A percentile compares a stretch with the other conserved stretches of the same genome.
phyloP scores from a whole-genome alignment of 306 rosid species.

The Trichosanthes cucumerina region DNA sequence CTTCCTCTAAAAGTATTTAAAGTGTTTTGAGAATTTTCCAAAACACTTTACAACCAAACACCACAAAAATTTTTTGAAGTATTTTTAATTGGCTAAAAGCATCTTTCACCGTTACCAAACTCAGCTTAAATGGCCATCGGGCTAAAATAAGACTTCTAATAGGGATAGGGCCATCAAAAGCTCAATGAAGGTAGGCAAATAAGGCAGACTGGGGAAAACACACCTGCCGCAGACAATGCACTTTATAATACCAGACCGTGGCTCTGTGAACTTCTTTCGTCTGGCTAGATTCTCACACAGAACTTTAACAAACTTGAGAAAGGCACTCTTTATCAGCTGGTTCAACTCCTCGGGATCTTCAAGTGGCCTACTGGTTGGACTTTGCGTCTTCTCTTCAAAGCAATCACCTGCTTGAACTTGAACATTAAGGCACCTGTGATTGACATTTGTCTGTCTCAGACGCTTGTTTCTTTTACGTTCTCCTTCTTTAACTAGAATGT shows the following conservation, averaged over 20 bases:
- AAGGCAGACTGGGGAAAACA: constrained; percentile 11
- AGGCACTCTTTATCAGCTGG: constrained; percentile 19
- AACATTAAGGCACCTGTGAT: constrained; percentile 2
- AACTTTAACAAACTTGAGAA: constrained; percentile 25
- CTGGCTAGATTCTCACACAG: constrained; percentile 21
- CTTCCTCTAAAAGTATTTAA: background rate
- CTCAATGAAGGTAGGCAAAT: background rate
- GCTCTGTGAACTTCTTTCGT: constrained; percentile 15
- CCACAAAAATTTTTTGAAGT: background rate
- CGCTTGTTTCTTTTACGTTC: background rate
- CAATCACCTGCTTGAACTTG: background rate
- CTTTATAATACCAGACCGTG: constrained; percentile 13
- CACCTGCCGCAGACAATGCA: constrained; percentile 37
- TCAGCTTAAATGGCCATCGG: background rate
- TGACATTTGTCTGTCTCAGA: background rate
- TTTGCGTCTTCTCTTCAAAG: constrained; percentile 9
- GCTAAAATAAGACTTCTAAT: background rate
- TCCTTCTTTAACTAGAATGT: background rate
- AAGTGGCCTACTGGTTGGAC: constrained; percentile 11
- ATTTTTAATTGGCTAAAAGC: background rate
- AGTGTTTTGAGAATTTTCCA: background rate
- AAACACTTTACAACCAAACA: background rate
- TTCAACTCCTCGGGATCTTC: constrained; percentile 31
- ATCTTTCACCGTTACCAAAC: background rate
- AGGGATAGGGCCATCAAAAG: background rate